Conservation (phyloP, 768 basidiomycete species). For the Lactarius evosmus region DNA sequence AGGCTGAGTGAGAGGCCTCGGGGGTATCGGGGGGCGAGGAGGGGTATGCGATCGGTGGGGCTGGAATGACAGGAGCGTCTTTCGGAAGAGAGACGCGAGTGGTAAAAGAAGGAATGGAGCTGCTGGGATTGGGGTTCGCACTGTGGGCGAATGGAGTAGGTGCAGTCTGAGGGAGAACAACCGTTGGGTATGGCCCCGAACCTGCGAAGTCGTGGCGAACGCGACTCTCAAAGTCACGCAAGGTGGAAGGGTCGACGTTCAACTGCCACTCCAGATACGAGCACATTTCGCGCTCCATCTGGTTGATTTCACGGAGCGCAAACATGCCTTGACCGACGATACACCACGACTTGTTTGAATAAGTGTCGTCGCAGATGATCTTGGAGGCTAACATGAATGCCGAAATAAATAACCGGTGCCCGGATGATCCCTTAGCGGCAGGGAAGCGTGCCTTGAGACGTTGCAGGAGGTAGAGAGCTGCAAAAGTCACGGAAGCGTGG, state of each 20-base stretch:
- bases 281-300: constrained; percentile 96
- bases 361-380: constrained; percentile 64
- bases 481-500: constrained; percentile 55
- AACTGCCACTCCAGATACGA: constrained; percentile 92
- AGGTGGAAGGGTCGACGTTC: constrained; percentile 62
- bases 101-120: constrained; percentile 30
- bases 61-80: constrained; percentile 26
- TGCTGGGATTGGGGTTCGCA: constrained; percentile 26
- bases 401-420: constrained; percentile 86
- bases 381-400: constrained; percentile 92
- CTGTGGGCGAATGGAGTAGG: constrained; percentile 31
- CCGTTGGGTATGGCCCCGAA: constrained; percentile 57
- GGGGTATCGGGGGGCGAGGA: constrained; percentile 34
- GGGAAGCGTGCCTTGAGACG: constrained; percentile 91
- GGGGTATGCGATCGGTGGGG: constrained; percentile 25
- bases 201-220: constrained; percentile 60
- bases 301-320: constrained; percentile 83
- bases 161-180: constrained; percentile 49
- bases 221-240: constrained; percentile 58
- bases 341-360: constrained; percentile 65
- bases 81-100: constrained; percentile 25
- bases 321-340: constrained; percentile 64
- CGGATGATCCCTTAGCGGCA: constrained; percentile 84
- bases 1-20: constrained; percentile 32
- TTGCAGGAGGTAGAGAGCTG: constrained; percentile 67